Percentiles rank a stretch among this genome's conserved stretches.
phyloP scores from a whole-genome alignment of 225 moss, liverwort and hornwort genomes.

The Antitrichia curtipendula region DNA sequence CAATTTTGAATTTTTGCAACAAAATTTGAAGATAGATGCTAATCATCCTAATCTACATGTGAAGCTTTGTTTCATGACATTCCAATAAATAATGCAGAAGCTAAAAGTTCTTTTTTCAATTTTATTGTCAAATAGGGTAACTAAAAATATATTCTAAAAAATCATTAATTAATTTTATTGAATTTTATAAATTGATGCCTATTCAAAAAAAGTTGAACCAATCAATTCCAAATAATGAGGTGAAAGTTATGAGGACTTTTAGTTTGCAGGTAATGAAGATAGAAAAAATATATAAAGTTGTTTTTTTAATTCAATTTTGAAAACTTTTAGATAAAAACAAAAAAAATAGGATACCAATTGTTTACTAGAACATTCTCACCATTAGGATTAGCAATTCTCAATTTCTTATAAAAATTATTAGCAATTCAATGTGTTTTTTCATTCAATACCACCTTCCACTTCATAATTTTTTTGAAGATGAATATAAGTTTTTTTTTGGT shows the following conservation, averaged over 20 bases:
- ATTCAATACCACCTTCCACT: background rate
- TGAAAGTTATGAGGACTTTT: background rate
- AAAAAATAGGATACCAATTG: background rate
- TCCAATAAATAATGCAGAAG: background rate
- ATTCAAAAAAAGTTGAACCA: background rate
- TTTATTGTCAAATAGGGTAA: background rate
- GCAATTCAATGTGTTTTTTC: background rate
- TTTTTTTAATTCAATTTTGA: background rate
- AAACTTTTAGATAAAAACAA: background rate
- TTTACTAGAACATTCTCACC: background rate
- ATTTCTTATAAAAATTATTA: background rate
- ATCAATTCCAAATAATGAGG: background rate
- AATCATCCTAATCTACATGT: background rate
- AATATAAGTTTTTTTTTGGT: background rate
- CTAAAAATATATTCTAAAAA: background rate
- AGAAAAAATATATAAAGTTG: background rate
- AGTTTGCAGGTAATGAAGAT: background rate
- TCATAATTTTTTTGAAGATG: background rate
- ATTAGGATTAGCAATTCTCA: background rate
- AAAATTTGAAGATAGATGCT: background rate
- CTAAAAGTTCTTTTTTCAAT: too few relatives aligned
- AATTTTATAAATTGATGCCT: background rate
- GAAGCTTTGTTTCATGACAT: background rate
- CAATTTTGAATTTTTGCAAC: background rate
- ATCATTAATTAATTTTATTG: background rate